Conservation (phyloP, 106 monocot genomes). For the Iris macrosiphon region DNA sequence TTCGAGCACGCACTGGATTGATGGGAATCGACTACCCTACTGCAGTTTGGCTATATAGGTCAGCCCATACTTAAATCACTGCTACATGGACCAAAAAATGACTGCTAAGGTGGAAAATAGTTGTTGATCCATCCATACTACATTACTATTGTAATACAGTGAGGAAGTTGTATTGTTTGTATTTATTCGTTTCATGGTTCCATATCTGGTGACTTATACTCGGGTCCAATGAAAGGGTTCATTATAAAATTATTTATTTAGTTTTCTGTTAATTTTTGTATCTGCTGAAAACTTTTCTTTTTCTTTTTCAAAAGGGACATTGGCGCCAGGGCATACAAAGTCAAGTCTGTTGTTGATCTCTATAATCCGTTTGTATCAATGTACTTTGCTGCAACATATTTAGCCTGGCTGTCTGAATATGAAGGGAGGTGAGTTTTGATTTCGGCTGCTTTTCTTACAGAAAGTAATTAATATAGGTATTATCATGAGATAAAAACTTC, state of each 20-base stretch:
- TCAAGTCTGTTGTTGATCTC: conserved; percentile 80
- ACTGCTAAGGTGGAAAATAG: too few species aligned
- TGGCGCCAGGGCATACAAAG: conserved; percentile 55
- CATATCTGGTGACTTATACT: too few species aligned
- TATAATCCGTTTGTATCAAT: conserved; percentile 93
- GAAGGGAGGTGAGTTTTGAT: conserved; percentile 84
- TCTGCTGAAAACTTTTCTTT: neutral
- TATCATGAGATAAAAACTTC: too few species aligned
- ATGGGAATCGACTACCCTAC: conserved; percentile 96
- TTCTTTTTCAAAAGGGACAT: conserved; percentile 38
- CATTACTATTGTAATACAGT: too few species aligned
- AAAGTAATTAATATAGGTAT: too few species aligned
- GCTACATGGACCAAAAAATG: neutral
- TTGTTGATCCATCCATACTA: too few species aligned
- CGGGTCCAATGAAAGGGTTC: too few species aligned
- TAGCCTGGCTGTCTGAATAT: conserved; percentile 74
- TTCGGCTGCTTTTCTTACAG: too few species aligned
- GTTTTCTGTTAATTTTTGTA: too few species aligned
- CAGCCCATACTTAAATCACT: conserved; percentile 2
- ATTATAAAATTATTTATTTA: too few species aligned
- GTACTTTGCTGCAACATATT: conserved; percentile 91
- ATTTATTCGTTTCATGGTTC: too few species aligned
- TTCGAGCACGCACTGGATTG: conserved; percentile 64
- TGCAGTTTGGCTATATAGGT: conserved; percentile 88
- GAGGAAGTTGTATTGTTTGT: too few species aligned